Base-by-base conservation (phyloP, 2,329 filamentous ascomycete genomes). In the Tolypocladium guangdongense region DNA sequence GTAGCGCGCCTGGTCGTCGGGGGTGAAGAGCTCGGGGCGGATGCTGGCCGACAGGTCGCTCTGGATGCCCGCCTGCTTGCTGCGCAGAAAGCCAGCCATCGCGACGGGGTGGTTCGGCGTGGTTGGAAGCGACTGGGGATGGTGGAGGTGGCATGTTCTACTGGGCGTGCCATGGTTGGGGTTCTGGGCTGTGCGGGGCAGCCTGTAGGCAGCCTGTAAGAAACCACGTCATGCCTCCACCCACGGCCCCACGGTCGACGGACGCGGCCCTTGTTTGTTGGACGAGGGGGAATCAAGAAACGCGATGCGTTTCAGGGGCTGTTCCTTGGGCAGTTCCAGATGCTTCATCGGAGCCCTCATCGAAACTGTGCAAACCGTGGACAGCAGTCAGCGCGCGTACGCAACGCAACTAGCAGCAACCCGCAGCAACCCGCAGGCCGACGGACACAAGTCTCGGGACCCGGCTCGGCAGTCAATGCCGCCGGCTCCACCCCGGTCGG, bases 41-140 rank as follows among this genome's bases (percentile, higher is more conserved):
- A 97, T 83, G 60, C 86, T 87, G 20, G 84, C 84, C 51, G 91
- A 96, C 60, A 99, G 80, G 73, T 97, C 93, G 71, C 86, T 88
- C 67, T 90, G 87, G 62, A 99, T 87, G 64, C 93, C 93, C 54
- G 90, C 83, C 78, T 97, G 93, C 78, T 95, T 96, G 62, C 88
- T 87, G 67, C 93, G 81, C 58, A 99, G 75, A 67, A 97, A 92
- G 63, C 87, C 83, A 53, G 91, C 84, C 91, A 96, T 96, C 49
- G 55, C 65, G 59, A 50, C 52, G n/a, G 12, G 46, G 16, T 20
- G n/a, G 27, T 12, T 32, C 43, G 27, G 27, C 27, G 43, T 46
- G 1, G 16, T 20, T 16, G 43, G 27, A 10, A 12, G 27, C 18
- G 27, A 27, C 18, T 46, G 24, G 18, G 3, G 10, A 20, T 36